These are phyloP conservation scores for Huntiella savannae DNA, from an alignment of 2,329 filamentous ascomycete species.

Conservation along the genomic window DNA sequence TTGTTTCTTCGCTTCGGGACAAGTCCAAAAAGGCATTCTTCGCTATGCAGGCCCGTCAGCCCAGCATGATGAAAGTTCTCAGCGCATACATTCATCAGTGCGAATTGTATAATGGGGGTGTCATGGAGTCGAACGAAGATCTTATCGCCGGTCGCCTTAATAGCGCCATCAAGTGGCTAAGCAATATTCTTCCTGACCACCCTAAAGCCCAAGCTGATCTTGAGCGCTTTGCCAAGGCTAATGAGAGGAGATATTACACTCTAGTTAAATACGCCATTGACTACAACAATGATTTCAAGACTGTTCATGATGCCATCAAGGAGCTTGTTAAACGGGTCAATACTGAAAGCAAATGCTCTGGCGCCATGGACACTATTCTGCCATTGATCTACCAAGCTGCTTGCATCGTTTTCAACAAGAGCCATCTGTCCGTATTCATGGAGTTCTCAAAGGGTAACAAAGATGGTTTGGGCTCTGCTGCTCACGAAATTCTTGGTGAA, in stretches of 20 bases:
- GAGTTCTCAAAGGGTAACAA: slow-evolving; percentile 71
- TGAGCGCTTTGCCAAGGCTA: slow-evolving; percentile 74
- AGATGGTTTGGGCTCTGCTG: slow-evolving; percentile 54
- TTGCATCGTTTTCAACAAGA: slow-evolving; percentile 79
- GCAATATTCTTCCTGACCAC: slow-evolving; percentile 58
- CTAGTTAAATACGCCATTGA: slow-evolving; percentile 73
- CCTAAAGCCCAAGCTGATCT: slow-evolving; percentile 56
- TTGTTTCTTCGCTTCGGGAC: slow-evolving; percentile 59
- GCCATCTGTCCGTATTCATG: slow-evolving; percentile 80
- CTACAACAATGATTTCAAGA: slow-evolving; percentile 78
- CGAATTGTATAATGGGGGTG: slow-evolving; percentile 75
- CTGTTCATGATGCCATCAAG: slow-evolving; percentile 73
- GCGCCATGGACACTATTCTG: slow-evolving; percentile 59
- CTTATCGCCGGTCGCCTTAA: slow-evolving; percentile 52
- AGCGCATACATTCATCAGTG: slow-evolving; percentile 65
- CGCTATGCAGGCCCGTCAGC: slow-evolving; percentile 61
- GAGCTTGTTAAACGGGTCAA: slow-evolving; percentile 73
- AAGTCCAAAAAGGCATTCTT: slow-evolving; percentile 77
- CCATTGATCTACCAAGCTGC: slow-evolving; percentile 70
- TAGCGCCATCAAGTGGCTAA: slow-evolving; percentile 53
- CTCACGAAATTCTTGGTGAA: slow-evolving; percentile 78
- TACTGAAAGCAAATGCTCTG: slow-evolving; percentile 20
- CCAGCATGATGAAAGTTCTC: slow-evolving; percentile 53
- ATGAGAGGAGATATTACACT: slow-evolving; percentile 79
- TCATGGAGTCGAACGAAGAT: slow-evolving; percentile 53